phyloP scores from a whole-genome alignment of 257 asterid genomes.

The Rauvolfia tetraphylla region DNA sequence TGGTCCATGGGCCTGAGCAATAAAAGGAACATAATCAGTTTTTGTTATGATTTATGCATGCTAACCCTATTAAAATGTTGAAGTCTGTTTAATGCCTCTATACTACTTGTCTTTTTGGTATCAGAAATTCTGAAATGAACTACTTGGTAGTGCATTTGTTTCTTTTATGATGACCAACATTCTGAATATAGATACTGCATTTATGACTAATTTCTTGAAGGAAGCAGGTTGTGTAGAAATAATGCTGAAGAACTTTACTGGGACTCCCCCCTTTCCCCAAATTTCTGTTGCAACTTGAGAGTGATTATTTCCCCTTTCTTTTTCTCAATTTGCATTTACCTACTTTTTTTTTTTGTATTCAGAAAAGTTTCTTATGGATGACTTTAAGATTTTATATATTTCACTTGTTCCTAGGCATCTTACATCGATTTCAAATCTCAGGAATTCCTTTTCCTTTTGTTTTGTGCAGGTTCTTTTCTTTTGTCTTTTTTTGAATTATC shows the following conservation, averaged over 20 bases:
- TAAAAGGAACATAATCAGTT: background rate
- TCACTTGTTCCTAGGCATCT: background rate
- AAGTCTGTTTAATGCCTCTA: background rate
- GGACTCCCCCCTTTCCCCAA: too few species aligned
- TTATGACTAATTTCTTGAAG: background rate
- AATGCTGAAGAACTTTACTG: background rate
- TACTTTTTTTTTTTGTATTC: background rate
- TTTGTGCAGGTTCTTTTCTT: slow-evolving; percentile 30
- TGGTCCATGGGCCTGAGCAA: background rate
- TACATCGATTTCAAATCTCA: background rate
- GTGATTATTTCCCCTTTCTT: background rate
- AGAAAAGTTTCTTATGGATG: background rate
- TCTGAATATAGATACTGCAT: background rate
- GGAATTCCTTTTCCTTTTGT: background rate
- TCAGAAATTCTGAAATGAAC: background rate
- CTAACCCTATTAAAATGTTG: background rate
- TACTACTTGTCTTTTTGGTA: background rate
- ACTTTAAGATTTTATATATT: background rate
- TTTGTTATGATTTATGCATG: background rate
- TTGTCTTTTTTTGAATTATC: too few species aligned
- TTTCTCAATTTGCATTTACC: background rate
- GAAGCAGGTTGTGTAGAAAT: background rate
- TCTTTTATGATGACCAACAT: background rate
- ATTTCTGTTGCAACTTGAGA: background rate
- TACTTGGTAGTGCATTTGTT: background rate